Percentiles rank a stretch among this genome's conserved stretches.
Conservation (phyloP, 129 eudicot genomes). For the Helianthus annuus region HanXRQr2.0-SUNRISE NC_035449.2:15539729-15540228, state of each 20-base stretch:
- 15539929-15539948: conserved; percentile 29
- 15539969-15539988: background rate
- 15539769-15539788: conserved; percentile 50
- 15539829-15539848: conserved; percentile 3
- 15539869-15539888: conserved; percentile 91
- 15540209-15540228: too few species aligned
- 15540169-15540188: too few species aligned
- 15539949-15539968: background rate
- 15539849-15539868: conserved; percentile 19
- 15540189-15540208: too few species aligned
- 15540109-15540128: too few species aligned
- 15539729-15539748: conserved; percentile 80
- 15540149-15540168: too few species aligned
- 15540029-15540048: background rate
- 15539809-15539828: conserved; percentile 4
- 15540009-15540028: background rate
- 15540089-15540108: too few species aligned
- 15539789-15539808: conserved; percentile 10
- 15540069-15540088: background rate
- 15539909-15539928: conserved; percentile 91
- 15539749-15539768: conserved; percentile 81
- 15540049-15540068: background rate
- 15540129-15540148: too few species aligned
- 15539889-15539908: conserved; percentile 85
- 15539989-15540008: background rate